phyloP scores from a whole-genome alignment of 257 asterid species.

The Voacanga thouarsii region DNA sequence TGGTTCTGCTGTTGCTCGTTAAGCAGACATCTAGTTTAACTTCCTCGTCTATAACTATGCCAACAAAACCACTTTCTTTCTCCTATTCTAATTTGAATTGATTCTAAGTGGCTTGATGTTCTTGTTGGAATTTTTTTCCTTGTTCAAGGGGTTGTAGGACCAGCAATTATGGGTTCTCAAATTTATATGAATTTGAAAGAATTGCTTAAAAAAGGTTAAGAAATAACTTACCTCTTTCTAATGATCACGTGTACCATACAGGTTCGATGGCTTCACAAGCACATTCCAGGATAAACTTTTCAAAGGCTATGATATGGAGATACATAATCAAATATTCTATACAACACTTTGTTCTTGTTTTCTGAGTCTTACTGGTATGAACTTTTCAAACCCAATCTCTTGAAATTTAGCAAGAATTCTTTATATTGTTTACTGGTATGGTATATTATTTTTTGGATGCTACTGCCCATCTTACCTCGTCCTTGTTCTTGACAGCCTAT shows the following conservation, averaged over 20 bases:
- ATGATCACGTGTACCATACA: slow-evolving; percentile 32
- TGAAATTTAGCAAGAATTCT: not conserved
- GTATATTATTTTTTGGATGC: not conserved
- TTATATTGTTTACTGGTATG: not conserved
- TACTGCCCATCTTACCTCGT: too few species aligned
- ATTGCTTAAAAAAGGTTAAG: slow-evolving; percentile 3
- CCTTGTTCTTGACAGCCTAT: too few species aligned
- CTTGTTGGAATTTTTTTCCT: not conserved
- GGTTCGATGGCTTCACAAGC: slow-evolving; percentile 99
- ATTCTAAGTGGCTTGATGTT: not conserved
- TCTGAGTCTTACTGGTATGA: slow-evolving; percentile 84
- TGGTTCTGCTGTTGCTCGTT: not conserved
- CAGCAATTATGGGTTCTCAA: not conserved
- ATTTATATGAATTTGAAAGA: too few species aligned
- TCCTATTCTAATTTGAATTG: not conserved
- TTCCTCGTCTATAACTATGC: not conserved
- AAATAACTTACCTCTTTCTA: slow-evolving; percentile 12
- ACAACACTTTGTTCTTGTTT: slow-evolving; percentile 94
- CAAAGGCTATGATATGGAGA: slow-evolving; percentile 96
- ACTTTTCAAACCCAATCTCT: slow-evolving; percentile 3
- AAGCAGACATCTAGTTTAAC: not conserved
- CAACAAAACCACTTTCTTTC: not conserved
- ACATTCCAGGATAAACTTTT: slow-evolving; percentile 98
- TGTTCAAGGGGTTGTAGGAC: not conserved
- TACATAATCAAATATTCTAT: slow-evolving; percentile 95